Evolutionary conservation across 306 rosid genomes (phyloP).

Genomic region (Cercis canadensis): DNA sequence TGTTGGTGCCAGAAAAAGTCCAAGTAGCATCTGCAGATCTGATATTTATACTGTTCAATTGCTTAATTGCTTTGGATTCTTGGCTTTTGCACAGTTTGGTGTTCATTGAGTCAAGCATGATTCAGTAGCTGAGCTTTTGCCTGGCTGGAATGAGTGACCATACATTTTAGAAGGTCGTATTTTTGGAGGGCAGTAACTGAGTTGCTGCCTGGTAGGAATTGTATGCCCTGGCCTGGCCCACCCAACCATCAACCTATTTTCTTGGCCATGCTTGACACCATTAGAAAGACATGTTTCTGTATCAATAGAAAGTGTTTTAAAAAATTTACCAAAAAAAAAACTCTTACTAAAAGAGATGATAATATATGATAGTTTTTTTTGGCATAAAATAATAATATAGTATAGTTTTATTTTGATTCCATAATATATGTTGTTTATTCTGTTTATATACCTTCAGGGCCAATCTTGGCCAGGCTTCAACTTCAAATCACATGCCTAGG

Average conservation of each 20-base stretch:
- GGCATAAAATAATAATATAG: too few species aligned
- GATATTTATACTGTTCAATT: not conserved
- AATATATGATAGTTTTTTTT: too few species aligned
- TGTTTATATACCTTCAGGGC: too few species aligned
- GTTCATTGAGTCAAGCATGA: not conserved
- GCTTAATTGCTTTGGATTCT: slow-evolving; percentile 12
- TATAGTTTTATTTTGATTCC: too few species aligned
- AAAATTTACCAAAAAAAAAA: too few species aligned
- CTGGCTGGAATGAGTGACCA: too few species aligned
- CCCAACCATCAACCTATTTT: not conserved
- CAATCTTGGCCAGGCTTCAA: too few species aligned
- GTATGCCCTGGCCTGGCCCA: not conserved
- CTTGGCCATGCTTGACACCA: not conserved
- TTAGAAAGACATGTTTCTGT: too few species aligned
- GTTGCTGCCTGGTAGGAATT: not conserved
- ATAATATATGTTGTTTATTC: not conserved
- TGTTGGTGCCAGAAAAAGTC: not conserved
- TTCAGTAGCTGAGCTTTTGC: not conserved
- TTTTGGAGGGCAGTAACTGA: slow-evolving; percentile 11
- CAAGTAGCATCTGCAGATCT: not conserved
- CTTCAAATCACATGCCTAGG: too few species aligned
- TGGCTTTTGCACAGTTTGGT: not conserved
- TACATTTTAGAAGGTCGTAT: not conserved
- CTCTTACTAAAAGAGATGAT: too few species aligned
- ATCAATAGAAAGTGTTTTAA: too few species aligned